Conservation (phyloP, 176 grass and related monocot genomes). For the Elaeis guineensis region DNA sequence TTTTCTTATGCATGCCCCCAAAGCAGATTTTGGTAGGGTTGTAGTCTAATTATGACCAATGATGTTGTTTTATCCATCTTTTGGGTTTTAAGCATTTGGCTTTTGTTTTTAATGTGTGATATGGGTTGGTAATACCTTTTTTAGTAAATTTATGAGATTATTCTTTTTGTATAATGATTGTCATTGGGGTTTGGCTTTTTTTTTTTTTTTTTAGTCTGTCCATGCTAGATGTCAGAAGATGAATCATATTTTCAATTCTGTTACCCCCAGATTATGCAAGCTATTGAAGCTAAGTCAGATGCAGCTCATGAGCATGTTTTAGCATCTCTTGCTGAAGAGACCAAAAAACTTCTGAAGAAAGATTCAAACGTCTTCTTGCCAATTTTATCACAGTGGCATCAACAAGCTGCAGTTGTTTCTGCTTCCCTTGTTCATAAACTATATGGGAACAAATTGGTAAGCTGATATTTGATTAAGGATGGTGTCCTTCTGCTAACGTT, state of each 20-base stretch:
- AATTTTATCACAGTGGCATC: slow-evolving; percentile 77
- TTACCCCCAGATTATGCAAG: slow-evolving; percentile 71
- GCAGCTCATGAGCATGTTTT: slow-evolving; percentile 64
- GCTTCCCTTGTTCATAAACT: slow-evolving; percentile 93
- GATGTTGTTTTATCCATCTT: no score
- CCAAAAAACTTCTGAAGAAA: slow-evolving; percentile 85
- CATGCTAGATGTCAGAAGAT: neutral
- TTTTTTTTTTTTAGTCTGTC: no score
- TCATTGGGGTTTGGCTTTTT: no score
- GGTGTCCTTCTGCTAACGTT: no score
- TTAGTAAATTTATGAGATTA: no score
- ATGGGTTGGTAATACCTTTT: no score
- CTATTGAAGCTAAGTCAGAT: slow-evolving; percentile 60
- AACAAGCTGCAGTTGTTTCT: slow-evolving; percentile 79
- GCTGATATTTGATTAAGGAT: slow-evolving; percentile 8
- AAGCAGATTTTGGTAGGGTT: no score
- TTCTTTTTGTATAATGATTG: no score
- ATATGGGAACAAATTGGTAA: slow-evolving; percentile 90
- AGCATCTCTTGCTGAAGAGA: slow-evolving; percentile 75
- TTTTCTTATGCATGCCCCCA: no score
- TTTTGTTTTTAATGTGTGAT: no score
- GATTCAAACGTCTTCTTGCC: slow-evolving; percentile 66
- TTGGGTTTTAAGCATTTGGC: no score
- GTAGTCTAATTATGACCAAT: no score
- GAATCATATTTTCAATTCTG: slow-evolving; percentile 19